phyloP scores from a whole-genome alignment of 2,329 filamentous ascomycete genomes.

The Pyrenophora graminea region DNA sequence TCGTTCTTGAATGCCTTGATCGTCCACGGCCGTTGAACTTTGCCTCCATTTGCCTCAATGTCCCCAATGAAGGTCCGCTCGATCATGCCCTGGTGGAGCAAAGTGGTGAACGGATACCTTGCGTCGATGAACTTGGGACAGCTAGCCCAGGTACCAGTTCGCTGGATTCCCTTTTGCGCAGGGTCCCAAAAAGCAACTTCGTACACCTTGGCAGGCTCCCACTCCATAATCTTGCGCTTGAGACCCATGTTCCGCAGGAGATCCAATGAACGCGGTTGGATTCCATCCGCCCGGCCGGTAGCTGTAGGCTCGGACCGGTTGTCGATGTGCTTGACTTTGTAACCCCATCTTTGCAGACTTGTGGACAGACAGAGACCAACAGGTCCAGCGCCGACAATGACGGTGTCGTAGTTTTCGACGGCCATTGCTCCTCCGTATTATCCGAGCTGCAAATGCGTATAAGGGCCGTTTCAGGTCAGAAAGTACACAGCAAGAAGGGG shows the following conservation, averaged over 20 bases:
- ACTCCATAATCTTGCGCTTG: slow-evolving; percentile 84
- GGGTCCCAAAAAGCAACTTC: slow-evolving; percentile 71
- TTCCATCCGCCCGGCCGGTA: slow-evolving; percentile 87
- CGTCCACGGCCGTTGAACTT: slow-evolving; percentile 64
- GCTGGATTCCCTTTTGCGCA: slow-evolving; percentile 56
- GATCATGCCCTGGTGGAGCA: slow-evolving; percentile 66
- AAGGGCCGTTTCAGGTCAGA: neutral
- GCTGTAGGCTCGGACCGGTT: slow-evolving; percentile 83
- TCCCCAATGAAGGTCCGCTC: slow-evolving; percentile 66
- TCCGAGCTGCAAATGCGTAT: neutral
- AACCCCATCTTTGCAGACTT: slow-evolving; percentile 88
- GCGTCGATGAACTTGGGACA: slow-evolving; percentile 81
- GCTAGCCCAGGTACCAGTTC: slow-evolving; percentile 76
- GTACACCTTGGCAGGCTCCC: slow-evolving; percentile 84
- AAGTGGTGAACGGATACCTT: slow-evolving; percentile 65
- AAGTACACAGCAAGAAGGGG: neutral
- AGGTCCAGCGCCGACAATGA: slow-evolving; percentile 87
- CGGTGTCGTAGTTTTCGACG: slow-evolving; percentile 64
- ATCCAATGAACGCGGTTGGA: slow-evolving; percentile 87
- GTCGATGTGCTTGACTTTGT: slow-evolving; percentile 93
- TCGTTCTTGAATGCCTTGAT: slow-evolving; percentile 66
- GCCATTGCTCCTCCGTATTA: slow-evolving; percentile 13
- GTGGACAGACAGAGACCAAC: slow-evolving; percentile 87
- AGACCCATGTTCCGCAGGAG: slow-evolving; percentile 87
- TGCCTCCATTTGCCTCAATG: slow-evolving; percentile 61